Base-by-base conservation (phyloP, 1,139 yeast genomes). In the Entelexis paramagnoliae region DNA sequence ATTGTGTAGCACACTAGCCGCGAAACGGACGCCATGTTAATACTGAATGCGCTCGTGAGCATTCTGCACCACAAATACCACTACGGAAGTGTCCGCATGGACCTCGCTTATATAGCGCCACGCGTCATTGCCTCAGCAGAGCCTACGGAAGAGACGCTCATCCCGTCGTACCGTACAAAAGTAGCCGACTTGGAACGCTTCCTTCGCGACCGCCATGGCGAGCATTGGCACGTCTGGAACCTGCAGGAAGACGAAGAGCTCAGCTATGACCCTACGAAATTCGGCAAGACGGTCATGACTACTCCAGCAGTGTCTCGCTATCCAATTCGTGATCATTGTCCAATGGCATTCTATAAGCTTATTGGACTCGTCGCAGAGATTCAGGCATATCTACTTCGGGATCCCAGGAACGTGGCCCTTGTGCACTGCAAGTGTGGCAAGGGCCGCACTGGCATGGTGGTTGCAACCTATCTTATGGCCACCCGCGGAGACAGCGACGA, bases 391-490 rank as follows among this genome's bases (percentile, higher is more conserved):
- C 62, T 83, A 32, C 29, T 55, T 1, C 58, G 60, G 5, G 62
- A 64, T 34, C 50, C 63, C 0, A 54, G 64, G 0, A 74, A 76
- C 56, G 80, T 80, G 1, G 93, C 84, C 0, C 75, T 88, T 0
- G 66, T 89, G 10, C 97, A 91, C 63, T 91, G 97, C 63, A 81
- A 84, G 61, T 88, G 87, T 54, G 97, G 97, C 0, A 89, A 87
- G 64, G 97, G 97, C 0, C 70, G 97, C 33, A 81, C 95, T 0
- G 97, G 97, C 0, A 77, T 89, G 0, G 68, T 86, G 3, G 76
- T 77, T 2, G 79, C 88, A 59, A 86, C 89, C 0, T 83, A 80
- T 61, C 65, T 89, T 55, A 79, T 88, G 75, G 69, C 73, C 46
- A 66, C 66, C 48, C 59, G 64, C 39, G 67, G 63, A 3, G 56